A percentile compares a stretch with the other conserved stretches of the same genome.
Conservation (phyloP, 257 asterid species). For the Echites panduratus region DNA sequence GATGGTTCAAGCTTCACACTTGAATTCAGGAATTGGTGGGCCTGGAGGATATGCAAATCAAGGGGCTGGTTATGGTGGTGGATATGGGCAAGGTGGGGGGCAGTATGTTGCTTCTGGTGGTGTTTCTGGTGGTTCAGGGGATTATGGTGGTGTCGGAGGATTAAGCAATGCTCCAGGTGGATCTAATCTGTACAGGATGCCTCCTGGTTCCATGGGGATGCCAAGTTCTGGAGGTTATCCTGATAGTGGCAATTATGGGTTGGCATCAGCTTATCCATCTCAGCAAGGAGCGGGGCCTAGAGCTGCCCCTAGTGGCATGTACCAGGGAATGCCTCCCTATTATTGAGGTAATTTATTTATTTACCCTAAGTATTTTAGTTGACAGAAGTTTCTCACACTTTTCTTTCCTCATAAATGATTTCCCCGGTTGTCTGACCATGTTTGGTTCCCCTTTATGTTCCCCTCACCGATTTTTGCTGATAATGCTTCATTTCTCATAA, state of each 20-base stretch:
- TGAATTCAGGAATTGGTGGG: constrained; percentile 39
- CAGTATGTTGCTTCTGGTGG: constrained; percentile 41
- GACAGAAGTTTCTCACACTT: neutral
- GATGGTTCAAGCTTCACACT: constrained; percentile 50
- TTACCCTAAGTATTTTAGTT: neutral
- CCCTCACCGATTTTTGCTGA: neutral
- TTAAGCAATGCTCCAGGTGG: constrained; percentile 42
- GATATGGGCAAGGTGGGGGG: constrained; percentile 28
- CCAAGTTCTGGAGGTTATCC: constrained; percentile 69
- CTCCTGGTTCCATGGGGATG: constrained; percentile 53
- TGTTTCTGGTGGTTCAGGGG: constrained; percentile 45
- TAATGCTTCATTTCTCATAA: neutral
- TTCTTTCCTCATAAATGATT: neutral
- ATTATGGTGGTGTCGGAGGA: constrained; percentile 55
- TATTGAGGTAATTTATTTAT: constrained; percentile 53
- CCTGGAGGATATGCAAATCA: constrained; percentile 47
- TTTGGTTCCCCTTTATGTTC: neutral
- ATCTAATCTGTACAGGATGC: constrained; percentile 47
- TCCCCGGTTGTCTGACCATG: neutral
- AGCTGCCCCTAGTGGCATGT: constrained; percentile 56
- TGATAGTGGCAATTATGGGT: constrained; percentile 62
- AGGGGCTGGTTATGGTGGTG: constrained; percentile 36
- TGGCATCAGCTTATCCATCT: constrained; percentile 41
- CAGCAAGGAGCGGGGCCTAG: constrained; percentile 66
- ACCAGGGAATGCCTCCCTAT: constrained; percentile 86